phyloP scores from a whole-genome alignment of 1,284 basidiomycete genomes.

The Hortiboletus rubellus region DNA sequence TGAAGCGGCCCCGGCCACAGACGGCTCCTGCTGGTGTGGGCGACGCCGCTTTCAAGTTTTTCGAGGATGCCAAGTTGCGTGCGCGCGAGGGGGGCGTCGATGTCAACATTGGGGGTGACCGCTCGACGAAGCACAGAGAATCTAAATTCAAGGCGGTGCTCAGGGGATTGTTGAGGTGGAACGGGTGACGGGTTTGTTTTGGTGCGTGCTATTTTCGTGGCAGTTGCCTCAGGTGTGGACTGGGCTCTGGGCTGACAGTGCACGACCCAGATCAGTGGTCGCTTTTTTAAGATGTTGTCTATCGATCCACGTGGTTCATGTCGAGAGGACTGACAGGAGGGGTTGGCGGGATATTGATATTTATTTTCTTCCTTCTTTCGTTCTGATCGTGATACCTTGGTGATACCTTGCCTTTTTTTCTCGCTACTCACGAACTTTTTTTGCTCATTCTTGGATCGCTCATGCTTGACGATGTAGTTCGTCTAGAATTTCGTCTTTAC shows the following conservation, averaged over 20 bases:
- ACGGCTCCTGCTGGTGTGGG: constrained; percentile 24
- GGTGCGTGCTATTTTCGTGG: constrained; percentile 5
- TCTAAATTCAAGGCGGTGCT: constrained; percentile 20
- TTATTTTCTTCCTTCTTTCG: neutral
- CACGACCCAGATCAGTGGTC: neutral
- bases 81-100: constrained; percentile 3
- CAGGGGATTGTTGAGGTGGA: constrained; percentile 23
- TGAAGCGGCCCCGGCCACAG: constrained; percentile 22
- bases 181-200: neutral
- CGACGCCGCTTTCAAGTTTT: constrained; percentile 15
- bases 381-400: neutral
- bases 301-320: neutral
- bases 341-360: neutral
- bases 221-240: neutral
- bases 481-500: too few relatives aligned
- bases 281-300: neutral
- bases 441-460: neutral
- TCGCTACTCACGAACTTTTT: neutral
- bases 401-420: constrained; percentile 8
- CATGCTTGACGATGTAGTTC: neutral
- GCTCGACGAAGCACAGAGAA: constrained; percentile 1
- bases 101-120: neutral
- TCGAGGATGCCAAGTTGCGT: constrained; percentile 11
- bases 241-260: neutral
- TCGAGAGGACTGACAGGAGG: neutral